Evolutionary conservation across 805 yeast species (phyloP).

Genomic region (Saccharomyces jurei): DNA sequence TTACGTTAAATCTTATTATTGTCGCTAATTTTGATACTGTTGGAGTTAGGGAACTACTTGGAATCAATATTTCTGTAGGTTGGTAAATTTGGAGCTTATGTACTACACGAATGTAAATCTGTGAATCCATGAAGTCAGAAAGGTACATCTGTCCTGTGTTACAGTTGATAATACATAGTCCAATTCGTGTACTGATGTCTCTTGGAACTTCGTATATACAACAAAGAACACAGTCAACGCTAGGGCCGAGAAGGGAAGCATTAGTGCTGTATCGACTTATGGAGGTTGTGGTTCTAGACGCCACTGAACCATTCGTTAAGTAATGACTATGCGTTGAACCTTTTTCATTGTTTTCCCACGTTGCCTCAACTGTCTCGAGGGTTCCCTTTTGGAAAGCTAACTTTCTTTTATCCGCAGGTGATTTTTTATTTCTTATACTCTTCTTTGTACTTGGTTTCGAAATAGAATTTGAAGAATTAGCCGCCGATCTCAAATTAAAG

Average conservation of each 20-base stretch:
- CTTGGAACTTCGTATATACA: conserved; percentile 24
- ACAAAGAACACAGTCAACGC: conserved; percentile 18
- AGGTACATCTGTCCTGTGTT: conserved; percentile 34
- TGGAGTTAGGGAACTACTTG: conserved; percentile 25
- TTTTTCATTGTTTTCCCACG: background rate
- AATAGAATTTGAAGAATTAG: conserved; percentile 3
- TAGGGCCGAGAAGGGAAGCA: background rate
- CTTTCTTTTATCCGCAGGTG: background rate
- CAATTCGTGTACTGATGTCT: conserved; percentile 28
- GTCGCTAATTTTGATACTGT: conserved; percentile 28
- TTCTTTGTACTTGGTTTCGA: background rate
- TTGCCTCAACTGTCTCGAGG: background rate
- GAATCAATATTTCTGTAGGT: conserved; percentile 33
- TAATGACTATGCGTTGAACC: background rate
- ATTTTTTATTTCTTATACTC: background rate
- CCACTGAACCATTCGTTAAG: background rate
- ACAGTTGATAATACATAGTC: conserved; percentile 34
- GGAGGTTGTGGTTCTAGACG: background rate
- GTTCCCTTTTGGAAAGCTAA: background rate
- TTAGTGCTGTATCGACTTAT: background rate
- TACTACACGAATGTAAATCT: conserved; percentile 38
- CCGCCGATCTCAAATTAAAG: conserved; percentile 8
- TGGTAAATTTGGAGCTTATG: conserved; percentile 33
- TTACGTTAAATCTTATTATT: conserved; percentile 31
- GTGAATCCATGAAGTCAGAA: conserved; percentile 37